Conservation (phyloP, 2,329 filamentous ascomycete species). For the Colletotrichum cordylinicola region DNA sequence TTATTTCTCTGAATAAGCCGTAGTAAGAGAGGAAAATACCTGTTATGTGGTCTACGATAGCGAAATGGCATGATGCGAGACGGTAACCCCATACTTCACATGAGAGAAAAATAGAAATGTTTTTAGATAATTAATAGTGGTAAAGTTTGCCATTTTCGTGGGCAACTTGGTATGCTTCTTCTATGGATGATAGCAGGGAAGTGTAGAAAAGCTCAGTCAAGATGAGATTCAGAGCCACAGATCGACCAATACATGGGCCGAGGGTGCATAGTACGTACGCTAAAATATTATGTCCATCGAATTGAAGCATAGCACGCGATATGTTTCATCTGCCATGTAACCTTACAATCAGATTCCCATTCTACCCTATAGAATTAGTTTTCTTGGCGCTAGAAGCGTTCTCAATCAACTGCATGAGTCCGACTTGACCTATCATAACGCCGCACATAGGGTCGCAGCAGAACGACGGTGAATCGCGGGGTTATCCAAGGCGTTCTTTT, state of each 20-base stretch:
- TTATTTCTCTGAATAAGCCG: neutral
- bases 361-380: neutral
- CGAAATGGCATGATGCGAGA: no score
- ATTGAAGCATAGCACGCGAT: neutral
- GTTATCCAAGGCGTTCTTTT: neutral
- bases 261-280: neutral
- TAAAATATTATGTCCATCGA: neutral
- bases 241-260: neutral
- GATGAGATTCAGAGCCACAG: accelerated
- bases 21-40: no score
- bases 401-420: neutral
- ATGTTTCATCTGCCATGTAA: neutral
- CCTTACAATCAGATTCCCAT: neutral
- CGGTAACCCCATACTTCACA: neutral
- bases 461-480: neutral
- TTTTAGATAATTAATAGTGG: neutral
- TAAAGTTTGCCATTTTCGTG: neutral
- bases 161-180: accelerated
- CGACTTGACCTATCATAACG: neutral
- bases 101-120: neutral
- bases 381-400: neutral
- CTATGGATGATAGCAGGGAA: neutral
- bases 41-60: no score
- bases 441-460: neutral
- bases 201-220: accelerated